Conservation (phyloP, 208 protist genomes). For the Trichomonas vaginalis region DNA sequence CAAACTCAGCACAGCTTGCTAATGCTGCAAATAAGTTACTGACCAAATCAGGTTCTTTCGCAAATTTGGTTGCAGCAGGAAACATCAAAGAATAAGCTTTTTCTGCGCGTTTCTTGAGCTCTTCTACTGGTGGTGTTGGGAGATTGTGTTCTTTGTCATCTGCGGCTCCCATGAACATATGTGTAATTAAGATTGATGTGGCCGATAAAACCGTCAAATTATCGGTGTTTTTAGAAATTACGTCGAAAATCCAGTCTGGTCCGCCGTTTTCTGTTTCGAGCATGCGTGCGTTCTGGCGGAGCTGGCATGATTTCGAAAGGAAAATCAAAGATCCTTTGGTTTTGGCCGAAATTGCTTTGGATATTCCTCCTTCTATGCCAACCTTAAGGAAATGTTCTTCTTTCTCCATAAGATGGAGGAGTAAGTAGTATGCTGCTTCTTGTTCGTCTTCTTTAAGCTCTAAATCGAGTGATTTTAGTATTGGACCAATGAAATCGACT, state of each 20-base stretch:
- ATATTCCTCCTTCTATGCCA: not conserved
- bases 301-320: not conserved
- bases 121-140: not conserved
- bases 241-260: not conserved
- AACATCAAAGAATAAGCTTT: not conserved
- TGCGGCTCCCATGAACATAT: not conserved
- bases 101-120: not conserved
- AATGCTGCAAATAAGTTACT: not conserved
- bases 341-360: not conserved
- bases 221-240: not conserved
- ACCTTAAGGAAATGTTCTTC: not conserved
- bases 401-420: not conserved
- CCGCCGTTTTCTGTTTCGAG: not conserved
- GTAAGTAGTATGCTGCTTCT: not conserved
- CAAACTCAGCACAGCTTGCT: not conserved
- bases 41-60: not conserved
- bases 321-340: not conserved
- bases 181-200: not conserved
- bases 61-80: not conserved
- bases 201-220: not conserved
- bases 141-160: not conserved
- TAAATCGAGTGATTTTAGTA: not conserved
- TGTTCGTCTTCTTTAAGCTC: not conserved
- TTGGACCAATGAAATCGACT: not conserved
- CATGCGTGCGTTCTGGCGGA: not conserved